Percentiles rank a stretch among this genome's conserved stretches.
Evolutionary conservation across 2,329 filamentous ascomycete genomes (phyloP).

Genomic region (Scedosporium dehoogii): DNA sequence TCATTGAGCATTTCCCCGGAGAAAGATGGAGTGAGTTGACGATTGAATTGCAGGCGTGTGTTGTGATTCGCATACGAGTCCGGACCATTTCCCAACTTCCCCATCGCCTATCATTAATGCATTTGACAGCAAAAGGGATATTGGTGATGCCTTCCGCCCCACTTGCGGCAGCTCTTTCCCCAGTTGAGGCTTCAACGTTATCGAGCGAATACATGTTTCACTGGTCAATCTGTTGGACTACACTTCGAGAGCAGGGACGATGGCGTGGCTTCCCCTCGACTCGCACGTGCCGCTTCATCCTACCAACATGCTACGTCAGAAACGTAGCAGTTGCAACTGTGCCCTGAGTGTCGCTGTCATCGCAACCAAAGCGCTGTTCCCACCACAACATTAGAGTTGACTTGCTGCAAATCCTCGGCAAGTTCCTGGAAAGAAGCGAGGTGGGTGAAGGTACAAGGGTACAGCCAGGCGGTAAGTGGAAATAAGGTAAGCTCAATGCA

Average conservation of each 20-base stretch:
- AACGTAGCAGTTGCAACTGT: background rate
- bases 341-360: background rate
- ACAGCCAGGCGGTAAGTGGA: background rate
- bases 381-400: background rate
- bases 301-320: background rate
- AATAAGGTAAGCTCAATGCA: background rate
- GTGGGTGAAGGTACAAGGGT: background rate
- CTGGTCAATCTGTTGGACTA: too few relatives aligned
- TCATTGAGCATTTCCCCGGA: background rate
- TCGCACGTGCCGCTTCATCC: background rate
- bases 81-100: background rate
- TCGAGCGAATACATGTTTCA: background rate
- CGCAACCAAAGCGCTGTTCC: background rate
- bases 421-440: conserved; percentile 1
- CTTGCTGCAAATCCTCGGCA: background rate
- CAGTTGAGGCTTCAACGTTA: background rate
- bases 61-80: background rate
- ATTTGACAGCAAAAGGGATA: background rate
- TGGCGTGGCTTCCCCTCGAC: background rate
- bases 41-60: background rate
- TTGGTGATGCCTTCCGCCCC: background rate
- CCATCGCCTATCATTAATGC: background rate
- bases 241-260: background rate
- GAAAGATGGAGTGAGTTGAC: background rate
- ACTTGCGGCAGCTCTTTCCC: background rate